These are phyloP conservation scores for Acer campestre DNA, from an alignment of 345 rosid genomes.

Conservation along the genomic window DNA sequence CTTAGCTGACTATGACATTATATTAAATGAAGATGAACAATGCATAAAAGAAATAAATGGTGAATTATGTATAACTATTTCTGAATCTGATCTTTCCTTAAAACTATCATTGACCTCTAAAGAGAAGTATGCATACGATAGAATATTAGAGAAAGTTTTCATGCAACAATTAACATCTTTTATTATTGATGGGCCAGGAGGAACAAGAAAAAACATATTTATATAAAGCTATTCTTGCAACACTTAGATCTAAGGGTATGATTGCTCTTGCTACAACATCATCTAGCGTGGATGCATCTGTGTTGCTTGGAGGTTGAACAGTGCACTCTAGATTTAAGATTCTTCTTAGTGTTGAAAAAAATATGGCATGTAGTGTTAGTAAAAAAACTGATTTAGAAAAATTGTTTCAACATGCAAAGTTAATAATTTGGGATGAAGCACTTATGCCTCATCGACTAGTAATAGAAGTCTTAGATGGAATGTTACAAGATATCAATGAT, in stretches of 20 bases:
- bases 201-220: too few relatives aligned
- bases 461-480: not conserved
- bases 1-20: too few relatives aligned
- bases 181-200: too few relatives aligned
- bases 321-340: slow-evolving; percentile 18
- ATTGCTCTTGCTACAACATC: not conserved
- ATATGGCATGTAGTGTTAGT: not conserved
- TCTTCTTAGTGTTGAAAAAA: not conserved
- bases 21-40: too few relatives aligned
- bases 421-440: not conserved
- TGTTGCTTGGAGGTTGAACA: not conserved
- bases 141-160: too few relatives aligned
- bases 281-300: not conserved
- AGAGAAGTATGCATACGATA: too few relatives aligned
- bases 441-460: not conserved
- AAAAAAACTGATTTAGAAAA: not conserved
- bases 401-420: not conserved
- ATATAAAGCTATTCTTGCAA: not conserved
- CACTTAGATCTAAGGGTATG: not conserved
- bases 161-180: too few relatives aligned
- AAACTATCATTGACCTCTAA: too few relatives aligned
- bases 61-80: too few relatives aligned
- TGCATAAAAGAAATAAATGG: too few relatives aligned
- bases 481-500: not conserved
- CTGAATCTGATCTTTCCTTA: too few relatives aligned